Evolutionary conservation across 1,284 basidiomycete species (phyloP).

Genomic region (Phlebopus sp.): DNA sequence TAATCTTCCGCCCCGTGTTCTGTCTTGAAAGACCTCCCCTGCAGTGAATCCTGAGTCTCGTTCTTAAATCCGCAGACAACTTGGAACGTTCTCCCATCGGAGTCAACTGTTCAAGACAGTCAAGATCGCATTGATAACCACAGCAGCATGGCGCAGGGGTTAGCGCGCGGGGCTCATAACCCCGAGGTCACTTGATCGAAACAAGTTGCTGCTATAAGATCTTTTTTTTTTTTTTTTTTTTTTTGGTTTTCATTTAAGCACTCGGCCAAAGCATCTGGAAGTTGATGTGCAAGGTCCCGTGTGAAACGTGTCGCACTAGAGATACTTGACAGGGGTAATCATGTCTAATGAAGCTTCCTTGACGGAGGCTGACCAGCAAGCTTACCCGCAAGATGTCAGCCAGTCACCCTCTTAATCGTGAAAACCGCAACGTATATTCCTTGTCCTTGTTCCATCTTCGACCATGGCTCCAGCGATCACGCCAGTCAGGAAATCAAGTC

Average conservation of each 20-base stretch:
- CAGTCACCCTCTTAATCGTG: conserved; percentile 31
- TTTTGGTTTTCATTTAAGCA: no score
- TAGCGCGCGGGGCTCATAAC: conserved; percentile 27
- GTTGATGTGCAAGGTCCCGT: no score
- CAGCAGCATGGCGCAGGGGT: conserved; percentile 27
- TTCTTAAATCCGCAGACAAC: no score
- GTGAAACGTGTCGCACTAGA: no score
- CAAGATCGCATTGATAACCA: background rate
- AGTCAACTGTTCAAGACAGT: no score
- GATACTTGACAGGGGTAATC: no score
- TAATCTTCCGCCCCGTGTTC: no score
- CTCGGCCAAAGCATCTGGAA: no score
- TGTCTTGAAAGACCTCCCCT: no score
- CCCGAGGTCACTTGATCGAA: conserved; percentile 28
- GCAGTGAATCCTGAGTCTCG: no score
- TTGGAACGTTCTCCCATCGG: no score
- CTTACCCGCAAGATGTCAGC: conserved; percentile 7
- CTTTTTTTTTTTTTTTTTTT: background rate
- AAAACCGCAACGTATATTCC: background rate
- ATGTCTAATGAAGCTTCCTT: no score
- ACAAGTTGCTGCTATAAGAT: conserved; percentile 23
- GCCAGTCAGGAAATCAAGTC: conserved; percentile 3
- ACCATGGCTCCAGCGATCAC: conserved; percentile 24
- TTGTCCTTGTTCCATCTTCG: conserved; percentile 1
- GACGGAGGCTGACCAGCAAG: conserved; percentile 18